A percentile compares a stretch with the other conserved stretches of the same genome.
Conservation (phyloP, 306 rosid genomes). For the Carpinus fangiana region DNA sequence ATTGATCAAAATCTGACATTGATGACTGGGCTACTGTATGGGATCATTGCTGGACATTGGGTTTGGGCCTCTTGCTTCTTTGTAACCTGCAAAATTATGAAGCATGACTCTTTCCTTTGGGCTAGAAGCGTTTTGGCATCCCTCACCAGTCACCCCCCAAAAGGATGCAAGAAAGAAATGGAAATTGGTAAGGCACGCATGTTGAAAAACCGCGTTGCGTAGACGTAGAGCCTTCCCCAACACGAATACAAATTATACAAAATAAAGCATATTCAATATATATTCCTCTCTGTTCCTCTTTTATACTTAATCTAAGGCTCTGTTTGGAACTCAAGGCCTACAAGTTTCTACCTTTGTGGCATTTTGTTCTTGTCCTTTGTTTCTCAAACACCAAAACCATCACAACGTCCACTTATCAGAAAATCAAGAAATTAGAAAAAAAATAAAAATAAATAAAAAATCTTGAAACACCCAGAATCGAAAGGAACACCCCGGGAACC, state of each 20-base stretch:
- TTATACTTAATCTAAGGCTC: not conserved
- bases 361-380: not conserved
- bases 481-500: slow-evolving; percentile 8
- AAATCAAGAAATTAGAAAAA: too few relatives aligned
- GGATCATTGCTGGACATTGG: too few relatives aligned
- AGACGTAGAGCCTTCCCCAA: not conserved
- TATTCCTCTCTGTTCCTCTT: not conserved
- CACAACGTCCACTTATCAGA: not conserved
- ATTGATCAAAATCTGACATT: too few relatives aligned
- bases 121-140: too few relatives aligned
- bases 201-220: not conserved
- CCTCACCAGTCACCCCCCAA: too few relatives aligned
- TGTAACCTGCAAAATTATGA: not conserved
- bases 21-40: too few relatives aligned
- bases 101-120: not conserved
- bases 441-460: too few relatives aligned
- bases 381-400: not conserved
- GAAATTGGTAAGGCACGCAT: not conserved
- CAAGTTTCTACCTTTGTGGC: not conserved
- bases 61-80: too few relatives aligned
- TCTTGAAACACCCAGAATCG: too few relatives aligned
- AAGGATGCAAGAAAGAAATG: not conserved
- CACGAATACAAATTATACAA: not conserved
- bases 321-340: not conserved
- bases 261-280: not conserved